Evolutionary conservation across 2,329 filamentous ascomycete species (phyloP), one percentile per base, ranked within the genome.

Genomic region (Alternaria ethzedia): DNA sequence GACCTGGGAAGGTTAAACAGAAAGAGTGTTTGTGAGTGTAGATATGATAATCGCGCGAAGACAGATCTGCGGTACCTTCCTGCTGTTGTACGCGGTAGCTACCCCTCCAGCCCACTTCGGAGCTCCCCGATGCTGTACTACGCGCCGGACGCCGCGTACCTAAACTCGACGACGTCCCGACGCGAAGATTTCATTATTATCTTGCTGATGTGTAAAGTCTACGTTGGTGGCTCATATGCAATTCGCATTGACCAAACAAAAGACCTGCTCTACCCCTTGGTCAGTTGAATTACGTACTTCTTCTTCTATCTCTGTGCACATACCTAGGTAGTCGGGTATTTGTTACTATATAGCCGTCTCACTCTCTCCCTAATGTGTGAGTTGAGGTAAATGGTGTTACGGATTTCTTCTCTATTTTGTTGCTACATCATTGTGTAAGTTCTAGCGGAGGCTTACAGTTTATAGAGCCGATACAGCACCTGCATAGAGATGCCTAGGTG

Each of bases 31-130:
- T 6, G 9, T 21, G 26, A 9, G 11, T 23, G 15, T 6, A 17
- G 36, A 41, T 17, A 9, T 30, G 20, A 36, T 15, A 7, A 17
- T 6, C 12, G 20, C 28, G 49, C 21, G 21, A 12, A 52, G 20
- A 41, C 2, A 23, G 17, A 23, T 2, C 5, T 36, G 20, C 30
- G 28, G 30, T 52, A 25, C n/a, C 25, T 41, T 54, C 21, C 52
- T 43, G 7, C 20, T 49, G 54, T 49, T 45, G 30, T 21, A 36
- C 30, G 49, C 28, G 20, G 49, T 52, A 52, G 49, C 49, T 52
- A 52, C 49, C 58, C 58, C 58, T 61, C 58, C 41, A 61, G 46
- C 59, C 54, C 12, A 57, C 43, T 26, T 57, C 59, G 59, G 52
- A 50, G 52, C 21, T 26, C 52, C 12, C 59, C 59, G 59, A 50